Conservation (phyloP, 1,139 yeast species). For the Yamadazyma diospyri region DNA sequence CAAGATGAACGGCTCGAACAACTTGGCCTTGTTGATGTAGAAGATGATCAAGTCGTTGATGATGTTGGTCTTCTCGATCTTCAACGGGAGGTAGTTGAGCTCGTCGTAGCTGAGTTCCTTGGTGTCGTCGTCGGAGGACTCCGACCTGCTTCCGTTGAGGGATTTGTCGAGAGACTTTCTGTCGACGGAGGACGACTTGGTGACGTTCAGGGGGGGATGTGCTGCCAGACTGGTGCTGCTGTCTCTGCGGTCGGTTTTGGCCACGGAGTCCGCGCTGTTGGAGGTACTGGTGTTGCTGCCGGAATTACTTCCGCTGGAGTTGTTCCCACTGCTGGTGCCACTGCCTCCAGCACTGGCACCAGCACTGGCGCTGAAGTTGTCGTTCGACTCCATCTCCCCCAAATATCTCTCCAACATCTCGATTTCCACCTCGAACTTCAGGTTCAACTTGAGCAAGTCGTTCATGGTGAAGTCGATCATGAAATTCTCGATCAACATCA, state of each 20-base stretch:
- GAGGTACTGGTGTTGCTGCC: no score
- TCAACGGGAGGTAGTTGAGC: conserved; percentile 22
- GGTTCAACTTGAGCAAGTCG: conserved; percentile 38
- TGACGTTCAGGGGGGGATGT: not conserved
- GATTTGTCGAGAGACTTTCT: not conserved
- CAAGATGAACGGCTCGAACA: conserved; percentile 49
- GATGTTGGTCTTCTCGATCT: conserved; percentile 34
- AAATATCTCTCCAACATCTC: conserved; percentile 23
- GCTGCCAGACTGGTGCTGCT: not conserved
- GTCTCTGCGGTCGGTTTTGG: not conserved
- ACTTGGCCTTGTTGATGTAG: conserved; percentile 48
- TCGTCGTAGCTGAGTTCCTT: conserved; percentile 17
- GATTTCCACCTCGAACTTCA: conserved; percentile 40
- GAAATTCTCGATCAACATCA: conserved; percentile 51
- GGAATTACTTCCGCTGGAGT: not conserved
- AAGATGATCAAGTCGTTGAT: conserved; percentile 43
- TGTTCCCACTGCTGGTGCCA: not conserved
- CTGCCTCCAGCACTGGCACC: not conserved
- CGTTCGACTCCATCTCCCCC: conserved; percentile 14
- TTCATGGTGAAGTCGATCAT: conserved; percentile 42
- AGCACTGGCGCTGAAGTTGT: not conserved
- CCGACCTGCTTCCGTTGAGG: not conserved
- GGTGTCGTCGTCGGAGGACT: conserved; percentile 9
- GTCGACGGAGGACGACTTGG: not conserved
- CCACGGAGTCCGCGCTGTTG: not conserved